These are phyloP conservation scores for Rhododendron williamsianum DNA, from an alignment of 148 eudicot genomes.

Conservation along the genomic window DNA sequence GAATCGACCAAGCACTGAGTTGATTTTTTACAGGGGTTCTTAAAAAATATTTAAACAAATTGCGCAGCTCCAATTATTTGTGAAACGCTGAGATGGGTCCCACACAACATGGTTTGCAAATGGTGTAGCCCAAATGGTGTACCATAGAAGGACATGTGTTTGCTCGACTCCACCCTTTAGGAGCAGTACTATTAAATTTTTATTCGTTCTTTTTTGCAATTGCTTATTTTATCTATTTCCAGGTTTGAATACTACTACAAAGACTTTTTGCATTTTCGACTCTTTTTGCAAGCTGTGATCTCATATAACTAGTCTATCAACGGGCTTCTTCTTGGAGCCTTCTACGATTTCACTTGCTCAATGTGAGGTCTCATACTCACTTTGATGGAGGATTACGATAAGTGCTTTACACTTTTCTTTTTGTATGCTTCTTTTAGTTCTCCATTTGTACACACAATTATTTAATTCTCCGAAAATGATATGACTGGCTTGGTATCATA, in stretches of 20 bases:
- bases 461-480: background rate
- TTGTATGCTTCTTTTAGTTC: background rate
- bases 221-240: background rate
- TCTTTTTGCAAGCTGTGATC: background rate
- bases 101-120: background rate
- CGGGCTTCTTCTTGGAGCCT: background rate
- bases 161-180: background rate
- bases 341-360: background rate
- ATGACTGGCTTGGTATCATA: background rate
- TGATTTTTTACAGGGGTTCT: background rate
- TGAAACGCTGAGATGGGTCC: too few relatives aligned
- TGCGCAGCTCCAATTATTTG: background rate
- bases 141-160: background rate
- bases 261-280: background rate
- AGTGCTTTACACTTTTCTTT: background rate
- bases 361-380: background rate
- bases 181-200: background rate
- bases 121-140: background rate
- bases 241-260: background rate
- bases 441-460: background rate
- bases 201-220: background rate
- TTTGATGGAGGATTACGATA: background rate
- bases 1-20: background rate
- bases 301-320: background rate
- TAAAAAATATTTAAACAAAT: too few relatives aligned